Base-by-base conservation (phyloP, 768 basidiomycete genomes). In the Rhizopogon sp. region DNA sequence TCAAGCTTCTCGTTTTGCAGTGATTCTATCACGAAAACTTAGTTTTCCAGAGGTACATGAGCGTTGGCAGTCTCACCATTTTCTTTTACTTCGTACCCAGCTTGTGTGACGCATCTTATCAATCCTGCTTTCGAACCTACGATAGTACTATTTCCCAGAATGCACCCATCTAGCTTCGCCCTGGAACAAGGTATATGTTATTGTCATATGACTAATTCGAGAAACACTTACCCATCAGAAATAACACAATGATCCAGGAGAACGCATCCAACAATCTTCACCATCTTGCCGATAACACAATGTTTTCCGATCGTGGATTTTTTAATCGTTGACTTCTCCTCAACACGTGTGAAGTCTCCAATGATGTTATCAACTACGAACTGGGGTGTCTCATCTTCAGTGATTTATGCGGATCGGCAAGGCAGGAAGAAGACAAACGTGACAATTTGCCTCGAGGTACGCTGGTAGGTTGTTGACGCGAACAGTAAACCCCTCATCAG, bases 221-320 rank as follows among this genome's bases (percentile, higher is more conserved):
- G 33, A 22, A 40, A 16, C 13, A 17, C 61, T 57, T 58, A 93
- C 94, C 93, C 92, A 55, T 96, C 93, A 42, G 81, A 88, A 11
- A 98, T 73, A 4, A 90, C 79, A 62, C 93, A 95, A 63, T 96
- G 93, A 64, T 97, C 95, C 59, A 94, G 77, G 22, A 98, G 67
- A 6, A 96, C 80, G 60, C 89, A 94, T 10, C 90, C 88, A 2
- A 76, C 77, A 45, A 98, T 83, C 68, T 84, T 90, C n/a, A 81
- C 88, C 77, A 87, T 87, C 67, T 83, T 87, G 3, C 92, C 92
- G 52, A 95, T 87, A 14, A 84, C 72, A 60, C 92, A 94, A 66
- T 95, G 93, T 56, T 85, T 78, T 8, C 91, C 91, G 31, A 93
- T 80, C 16, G 90, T 76, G 2, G 83, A 85, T 62, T 83, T 84